Base-by-base conservation (phyloP, 2,329 filamentous ascomycete genomes). In the Phyllosticta citribraziliensis region DNA sequence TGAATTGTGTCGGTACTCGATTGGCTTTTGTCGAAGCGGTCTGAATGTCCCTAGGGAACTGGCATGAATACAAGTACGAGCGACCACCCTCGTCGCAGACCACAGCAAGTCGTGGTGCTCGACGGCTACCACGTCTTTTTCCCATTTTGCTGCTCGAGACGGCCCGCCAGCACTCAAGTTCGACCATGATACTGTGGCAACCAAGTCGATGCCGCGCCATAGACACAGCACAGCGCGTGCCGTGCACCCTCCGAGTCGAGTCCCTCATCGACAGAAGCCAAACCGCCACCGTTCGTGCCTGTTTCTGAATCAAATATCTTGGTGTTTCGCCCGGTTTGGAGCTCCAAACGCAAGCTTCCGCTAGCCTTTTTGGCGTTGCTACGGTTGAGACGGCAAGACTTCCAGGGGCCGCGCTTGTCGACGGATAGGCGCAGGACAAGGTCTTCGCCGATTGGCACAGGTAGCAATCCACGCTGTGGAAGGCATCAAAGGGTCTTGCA, bases 41-140 rank as follows among this genome's bases (percentile, higher is more conserved):
- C 19, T 35, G 27, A 14, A 19, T 47, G 30, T 56, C 27, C 35
- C 6, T 33, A 60, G 58, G 58, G 53, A 60, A 60, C 52, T 35
- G 58, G 58, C 58, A 60, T 60, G 52, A 60, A 51, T 60, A 60
- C 58, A 60, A 60, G 58, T 60, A 60, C 35, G 52, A 55, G 58
- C 58, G n/a, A 20, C 58, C 35, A 12, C 35, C 35, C 58, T 55
- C 57, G 58, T 54, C 51, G 53, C 53, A 60, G 53, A n/a, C 52
- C 9, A 6, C 22, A 55, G 52, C 52, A 14, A 12, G 35, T 55
- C 58, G 27, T 52, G 22, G 58, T 55, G 52, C 40, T 24, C 27
- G 52, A 40, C 53, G 58, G 53, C 53, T 56, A 25, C 58, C 40
- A 60, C 53, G 35, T 12, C 24, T 19, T 27, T 17, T 27, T 12